phyloP scores from a whole-genome alignment of 768 basidiomycete species.

The Tylopilus rubrobrunneus region DNA sequence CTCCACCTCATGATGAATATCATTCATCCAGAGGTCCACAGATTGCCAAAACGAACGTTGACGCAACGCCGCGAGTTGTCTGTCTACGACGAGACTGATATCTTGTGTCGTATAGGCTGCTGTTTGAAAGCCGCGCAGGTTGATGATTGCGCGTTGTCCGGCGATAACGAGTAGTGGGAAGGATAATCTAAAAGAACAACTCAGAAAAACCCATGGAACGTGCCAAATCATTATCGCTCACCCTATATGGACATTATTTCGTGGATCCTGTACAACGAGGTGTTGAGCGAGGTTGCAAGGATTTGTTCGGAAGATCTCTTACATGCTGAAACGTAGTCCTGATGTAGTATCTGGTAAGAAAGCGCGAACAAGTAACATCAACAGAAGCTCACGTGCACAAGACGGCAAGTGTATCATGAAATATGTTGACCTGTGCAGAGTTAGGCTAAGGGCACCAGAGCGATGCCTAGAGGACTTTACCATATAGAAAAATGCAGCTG shows the following conservation, averaged over 20 bases:
- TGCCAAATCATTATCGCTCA: background rate
- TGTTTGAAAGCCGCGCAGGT: slow-evolving; percentile 1
- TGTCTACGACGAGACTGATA: background rate
- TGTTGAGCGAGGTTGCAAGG: background rate
- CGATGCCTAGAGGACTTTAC: background rate
- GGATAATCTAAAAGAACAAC: background rate
- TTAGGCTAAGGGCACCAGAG: background rate
- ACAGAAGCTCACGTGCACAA: slow-evolving; percentile 5
- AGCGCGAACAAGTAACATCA: background rate
- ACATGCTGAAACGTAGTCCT: background rate
- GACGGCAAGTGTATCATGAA: slow-evolving; percentile 1
- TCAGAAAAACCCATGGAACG: background rate
- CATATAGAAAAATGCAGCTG: slow-evolving; percentile 3
- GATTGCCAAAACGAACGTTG: slow-evolving; percentile 1
- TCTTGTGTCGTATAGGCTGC: background rate
- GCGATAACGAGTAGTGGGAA: slow-evolving; percentile 12
- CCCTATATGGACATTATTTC: background rate
- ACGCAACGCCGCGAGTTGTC: background rate
- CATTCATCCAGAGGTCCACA: background rate
- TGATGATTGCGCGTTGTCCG: slow-evolving; percentile 12
- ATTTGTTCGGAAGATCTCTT: background rate
- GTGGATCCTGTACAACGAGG: slow-evolving; percentile 4
- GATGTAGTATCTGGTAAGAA: background rate
- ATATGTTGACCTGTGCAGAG: background rate
- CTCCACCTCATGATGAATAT: background rate